These are phyloP conservation scores for Amauroascus verrucosus DNA, from an alignment of 2,329 filamentous ascomycete species.

Conservation along the genomic window DNA sequence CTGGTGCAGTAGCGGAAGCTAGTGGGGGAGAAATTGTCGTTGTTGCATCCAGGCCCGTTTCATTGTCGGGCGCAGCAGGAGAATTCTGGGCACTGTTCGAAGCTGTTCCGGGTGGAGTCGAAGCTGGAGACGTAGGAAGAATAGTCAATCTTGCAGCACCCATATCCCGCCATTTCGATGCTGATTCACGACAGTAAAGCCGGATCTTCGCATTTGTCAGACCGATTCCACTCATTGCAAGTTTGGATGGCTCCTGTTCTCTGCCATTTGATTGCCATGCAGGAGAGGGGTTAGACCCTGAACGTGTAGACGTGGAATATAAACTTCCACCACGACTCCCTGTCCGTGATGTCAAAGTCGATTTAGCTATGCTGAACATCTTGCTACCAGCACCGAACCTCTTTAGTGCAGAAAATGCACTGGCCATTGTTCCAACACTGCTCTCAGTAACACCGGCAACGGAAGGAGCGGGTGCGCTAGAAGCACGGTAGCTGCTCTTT, in stretches of 20 bases:
- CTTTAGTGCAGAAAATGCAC: conserved; percentile 67
- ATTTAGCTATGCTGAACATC: conserved; percentile 73
- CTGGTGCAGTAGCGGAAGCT: conserved; percentile 6
- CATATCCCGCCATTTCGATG: conserved; percentile 81
- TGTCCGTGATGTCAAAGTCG: conserved; percentile 54
- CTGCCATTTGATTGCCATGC: conserved; percentile 47
- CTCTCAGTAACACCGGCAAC: conserved; percentile 58
- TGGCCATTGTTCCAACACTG: conserved; percentile 64
- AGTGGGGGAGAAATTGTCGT: conserved; percentile 15
- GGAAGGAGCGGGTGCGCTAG: conserved; percentile 45
- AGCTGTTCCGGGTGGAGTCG: conserved; percentile 27
- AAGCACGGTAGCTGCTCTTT: conserved; percentile 48
- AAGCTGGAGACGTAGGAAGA: conserved; percentile 43
- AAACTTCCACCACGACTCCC: conserved; percentile 47
- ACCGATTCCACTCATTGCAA: conserved; percentile 55
- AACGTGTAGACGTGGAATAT: conserved; percentile 48
- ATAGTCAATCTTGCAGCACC: conserved; percentile 77
- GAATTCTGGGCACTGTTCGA: conserved; percentile 18
- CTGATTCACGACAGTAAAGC: conserved; percentile 65
- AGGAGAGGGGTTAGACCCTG: conserved; percentile 40
- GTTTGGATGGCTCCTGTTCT: conserved; percentile 40
- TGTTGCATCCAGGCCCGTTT: neutral
- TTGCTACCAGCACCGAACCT: conserved; percentile 62
- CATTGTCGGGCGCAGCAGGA: conserved; percentile 20
- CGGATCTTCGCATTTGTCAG: conserved; percentile 66